phyloP scores from a whole-genome alignment of 768 basidiomycete genomes.

The Rossbeevera mucosa region DNA sequence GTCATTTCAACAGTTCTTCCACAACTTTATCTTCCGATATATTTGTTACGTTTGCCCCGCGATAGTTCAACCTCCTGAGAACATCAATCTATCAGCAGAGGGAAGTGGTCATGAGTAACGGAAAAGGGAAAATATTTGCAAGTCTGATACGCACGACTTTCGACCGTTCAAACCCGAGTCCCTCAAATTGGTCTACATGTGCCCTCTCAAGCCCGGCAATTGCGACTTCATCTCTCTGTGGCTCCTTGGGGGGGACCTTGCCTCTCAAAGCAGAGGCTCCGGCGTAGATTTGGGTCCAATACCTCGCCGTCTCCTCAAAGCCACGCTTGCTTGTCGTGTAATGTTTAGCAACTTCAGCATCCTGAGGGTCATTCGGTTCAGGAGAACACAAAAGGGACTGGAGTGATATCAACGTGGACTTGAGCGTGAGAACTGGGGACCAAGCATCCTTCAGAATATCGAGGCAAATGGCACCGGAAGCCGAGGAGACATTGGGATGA shows the following conservation, averaged over 20 bases:
- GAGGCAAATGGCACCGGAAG: slow-evolving; percentile 91
- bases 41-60: slow-evolving; percentile 73
- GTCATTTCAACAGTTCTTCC: slow-evolving; percentile 74
- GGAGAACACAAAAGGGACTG: slow-evolving; percentile 92
- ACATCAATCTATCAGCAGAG: slow-evolving; percentile 64
- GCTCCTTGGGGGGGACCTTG: slow-evolving; percentile 29
- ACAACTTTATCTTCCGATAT: slow-evolving; percentile 81
- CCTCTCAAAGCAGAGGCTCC: slow-evolving; percentile 56
- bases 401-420: slow-evolving; percentile 91
- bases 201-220: slow-evolving; percentile 78
- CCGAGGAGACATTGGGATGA: slow-evolving; percentile 93
- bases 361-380: slow-evolving; percentile 94
- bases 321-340: slow-evolving; percentile 82
- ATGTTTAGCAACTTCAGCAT: slow-evolving; percentile 97
- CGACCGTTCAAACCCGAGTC: slow-evolving; percentile 72
- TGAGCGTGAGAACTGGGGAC: slow-evolving; percentile 93
- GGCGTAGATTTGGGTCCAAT: slow-evolving; percentile 93
- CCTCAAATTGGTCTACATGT: slow-evolving; percentile 81
- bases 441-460: slow-evolving; percentile 87
- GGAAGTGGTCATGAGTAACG: slow-evolving; percentile 1
- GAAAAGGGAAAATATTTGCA: not conserved
- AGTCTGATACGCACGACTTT: slow-evolving; percentile 69
- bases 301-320: slow-evolving; percentile 89
- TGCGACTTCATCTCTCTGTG: slow-evolving; percentile 45
- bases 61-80: slow-evolving; percentile 84